Conservation (phyloP, 441 rosid species). For the Populus hybrid region DNA sequence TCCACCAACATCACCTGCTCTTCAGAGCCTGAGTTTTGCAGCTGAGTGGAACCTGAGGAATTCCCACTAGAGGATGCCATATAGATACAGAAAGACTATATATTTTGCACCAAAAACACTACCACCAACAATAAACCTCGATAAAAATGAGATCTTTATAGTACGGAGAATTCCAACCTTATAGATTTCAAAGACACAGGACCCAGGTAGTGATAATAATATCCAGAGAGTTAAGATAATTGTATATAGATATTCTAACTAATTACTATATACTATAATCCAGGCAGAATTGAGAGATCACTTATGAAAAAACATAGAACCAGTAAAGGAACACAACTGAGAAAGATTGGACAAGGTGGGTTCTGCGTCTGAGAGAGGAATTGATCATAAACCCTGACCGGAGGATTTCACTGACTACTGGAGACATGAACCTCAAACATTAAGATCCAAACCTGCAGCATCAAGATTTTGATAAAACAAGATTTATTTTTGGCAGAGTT, state of each 20-base stretch:
- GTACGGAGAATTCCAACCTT: neutral
- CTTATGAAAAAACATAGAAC: conserved; percentile 83
- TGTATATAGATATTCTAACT: neutral
- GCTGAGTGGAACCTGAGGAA: conserved; percentile 40
- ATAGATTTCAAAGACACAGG: neutral
- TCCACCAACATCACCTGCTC: conserved; percentile 48
- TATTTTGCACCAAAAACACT: neutral
- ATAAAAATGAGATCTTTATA: conserved; percentile 16
- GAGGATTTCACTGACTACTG: conserved; percentile 77
- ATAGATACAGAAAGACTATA: neutral
- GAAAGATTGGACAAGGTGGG: conserved; percentile 96
- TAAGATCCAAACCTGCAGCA: conserved; percentile 41
- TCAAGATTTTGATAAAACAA: conserved; percentile 21
- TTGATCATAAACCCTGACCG: conserved; percentile 74
- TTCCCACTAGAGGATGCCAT: conserved; percentile 53
- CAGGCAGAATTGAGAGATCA: neutral
- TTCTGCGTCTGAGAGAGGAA: conserved; percentile 82
- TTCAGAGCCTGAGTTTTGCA: conserved; percentile 46
- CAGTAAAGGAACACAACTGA: conserved; percentile 93
- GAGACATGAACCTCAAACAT: conserved; percentile 93
- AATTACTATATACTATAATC: conserved; percentile 10
- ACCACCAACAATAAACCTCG: conserved; percentile 29
- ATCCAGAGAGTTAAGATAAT: neutral
- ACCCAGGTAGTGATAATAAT: neutral
- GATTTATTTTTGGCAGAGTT: conserved; percentile 1